Conservation (phyloP, 2,329 filamentous ascomycete species). For the Fusarium sublunatum region DNA sequence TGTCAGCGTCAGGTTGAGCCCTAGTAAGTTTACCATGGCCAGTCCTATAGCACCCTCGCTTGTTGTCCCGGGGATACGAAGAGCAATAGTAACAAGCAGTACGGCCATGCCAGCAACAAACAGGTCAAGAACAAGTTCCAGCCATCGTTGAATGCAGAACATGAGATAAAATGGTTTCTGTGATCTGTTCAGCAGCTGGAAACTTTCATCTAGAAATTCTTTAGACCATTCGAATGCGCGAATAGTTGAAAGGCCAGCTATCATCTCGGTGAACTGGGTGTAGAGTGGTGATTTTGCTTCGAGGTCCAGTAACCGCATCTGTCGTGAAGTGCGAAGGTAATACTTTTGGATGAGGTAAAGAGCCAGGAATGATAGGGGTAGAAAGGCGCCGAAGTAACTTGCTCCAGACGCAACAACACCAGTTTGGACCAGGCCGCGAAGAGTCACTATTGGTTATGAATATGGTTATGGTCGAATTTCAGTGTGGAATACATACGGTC, state of each 20-base stretch:
- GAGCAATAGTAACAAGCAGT: conserved; percentile 58
- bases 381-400: conserved; percentile 51
- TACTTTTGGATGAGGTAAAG: conserved; percentile 60
- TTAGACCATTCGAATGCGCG: conserved; percentile 62
- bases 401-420: conserved; percentile 43
- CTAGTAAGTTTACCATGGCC: conserved; percentile 46
- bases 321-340: conserved; percentile 64
- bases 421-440: conserved; percentile 38
- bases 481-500: conserved; percentile 43
- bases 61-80: conserved; percentile 43
- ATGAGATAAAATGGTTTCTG: conserved; percentile 63
- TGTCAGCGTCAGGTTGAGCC: conserved; percentile 48
- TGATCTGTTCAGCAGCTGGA: conserved; percentile 54
- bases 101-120: conserved; percentile 60
- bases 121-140: conserved; percentile 60
- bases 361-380: conserved; percentile 55
- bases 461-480: rapidly evolving
- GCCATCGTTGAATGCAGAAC: conserved; percentile 61
- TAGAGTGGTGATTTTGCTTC: conserved; percentile 62
- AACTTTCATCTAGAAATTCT: conserved; percentile 51
- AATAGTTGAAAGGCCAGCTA: conserved; percentile 60
- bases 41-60: conserved; percentile 49
- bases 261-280: conserved; percentile 62
- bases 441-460: conserved; percentile 44
- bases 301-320: conserved; percentile 63